Evolutionary conservation across 257 asterid genomes (phyloP), one percentile per base, ranked within the genome.

Genomic region (Solanum megistacrolobum): DNA sequence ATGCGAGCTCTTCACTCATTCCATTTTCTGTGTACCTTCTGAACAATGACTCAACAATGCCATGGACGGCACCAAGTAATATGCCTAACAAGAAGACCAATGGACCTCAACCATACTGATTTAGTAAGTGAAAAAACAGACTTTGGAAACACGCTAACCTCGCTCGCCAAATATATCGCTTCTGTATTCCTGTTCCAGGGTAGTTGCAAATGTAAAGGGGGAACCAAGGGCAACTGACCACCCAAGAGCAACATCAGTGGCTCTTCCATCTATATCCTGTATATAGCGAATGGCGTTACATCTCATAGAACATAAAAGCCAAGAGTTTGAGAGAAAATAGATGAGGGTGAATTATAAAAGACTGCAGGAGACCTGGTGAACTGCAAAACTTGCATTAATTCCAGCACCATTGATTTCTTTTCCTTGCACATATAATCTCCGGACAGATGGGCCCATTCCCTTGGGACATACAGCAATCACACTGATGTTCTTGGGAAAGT

Each of bases 371-470:
- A 95, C 99, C 98, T 95, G 99, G 91, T 95, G 99, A 55, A 96
- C 98, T 14, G 94, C 98, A 89, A 96, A 96, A 92, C 98, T 96
- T 60, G 99, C 87, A 90, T 96, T 96, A 36, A 96, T 96, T 88
- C 99, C 98, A 88, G 99, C 99, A 87, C 99, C 99, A 76, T 96
- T 96, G 86, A 96, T 90, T 91, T 96, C 98, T 89, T 95, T 96
- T 84, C 99, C 99, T 90, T 96, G 99, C 74, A 96, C 98, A 35
- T 96, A 96, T 87, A 96, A 90, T 92, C 99, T 93, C 93, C 99
- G 94, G 62, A 96, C 99, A 20, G 99, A 96, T 7, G 99, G 99
- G 23, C 99, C 98, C 99, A 96, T 94, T 74, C 99, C 99, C 94
- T 96, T 96, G 84, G 99, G 99, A 74, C 99, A 96, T 73, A 96